phyloP scores from a whole-genome alignment of 441 rosid genomes.

The Pelargonium fulgidum region DNA sequence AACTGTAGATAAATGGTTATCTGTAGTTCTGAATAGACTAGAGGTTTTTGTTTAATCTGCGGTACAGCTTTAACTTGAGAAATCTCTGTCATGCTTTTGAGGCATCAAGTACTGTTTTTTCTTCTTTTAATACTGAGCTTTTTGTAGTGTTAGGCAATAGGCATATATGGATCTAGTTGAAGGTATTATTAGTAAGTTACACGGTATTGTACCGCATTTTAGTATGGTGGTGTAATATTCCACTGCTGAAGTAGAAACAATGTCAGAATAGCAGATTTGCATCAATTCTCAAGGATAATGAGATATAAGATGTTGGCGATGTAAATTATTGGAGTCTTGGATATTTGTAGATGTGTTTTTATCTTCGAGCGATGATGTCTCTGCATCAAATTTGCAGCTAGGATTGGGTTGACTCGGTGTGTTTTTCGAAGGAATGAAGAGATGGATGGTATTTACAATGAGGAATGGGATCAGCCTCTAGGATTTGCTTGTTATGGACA shows the following conservation, averaged over 20 bases:
- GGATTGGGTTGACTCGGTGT: background rate
- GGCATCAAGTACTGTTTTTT: slow-evolving; percentile 9
- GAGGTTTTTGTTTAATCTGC: too few relatives aligned
- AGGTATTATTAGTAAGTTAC: background rate
- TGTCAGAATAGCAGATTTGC: slow-evolving; percentile 6
- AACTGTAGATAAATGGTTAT: too few relatives aligned
- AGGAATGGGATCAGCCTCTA: too few relatives aligned
- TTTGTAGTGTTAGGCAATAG: slow-evolving; percentile 5
- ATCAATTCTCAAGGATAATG: slow-evolving; percentile 11
- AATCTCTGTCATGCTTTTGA: background rate
- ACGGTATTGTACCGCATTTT: slow-evolving; percentile 2
- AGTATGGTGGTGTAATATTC: background rate
- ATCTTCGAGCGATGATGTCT: background rate
- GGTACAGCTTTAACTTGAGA: background rate
- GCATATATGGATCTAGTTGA: slow-evolving; percentile 1
- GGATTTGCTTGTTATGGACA: background rate
- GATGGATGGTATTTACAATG: too few relatives aligned
- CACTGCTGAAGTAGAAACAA: slow-evolving; percentile 5
- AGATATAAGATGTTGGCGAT: slow-evolving; percentile 10
- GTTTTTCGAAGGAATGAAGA: background rate
- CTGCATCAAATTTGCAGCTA: background rate
- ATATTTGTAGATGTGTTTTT: slow-evolving; percentile 16
- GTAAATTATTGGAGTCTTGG: slow-evolving; percentile 13
- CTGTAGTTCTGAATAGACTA: too few relatives aligned
- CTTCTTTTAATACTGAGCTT: background rate